Evolutionary conservation across 768 basidiomycete genomes (phyloP).

Genomic region (Pleurotus tuoliensis): DNA sequence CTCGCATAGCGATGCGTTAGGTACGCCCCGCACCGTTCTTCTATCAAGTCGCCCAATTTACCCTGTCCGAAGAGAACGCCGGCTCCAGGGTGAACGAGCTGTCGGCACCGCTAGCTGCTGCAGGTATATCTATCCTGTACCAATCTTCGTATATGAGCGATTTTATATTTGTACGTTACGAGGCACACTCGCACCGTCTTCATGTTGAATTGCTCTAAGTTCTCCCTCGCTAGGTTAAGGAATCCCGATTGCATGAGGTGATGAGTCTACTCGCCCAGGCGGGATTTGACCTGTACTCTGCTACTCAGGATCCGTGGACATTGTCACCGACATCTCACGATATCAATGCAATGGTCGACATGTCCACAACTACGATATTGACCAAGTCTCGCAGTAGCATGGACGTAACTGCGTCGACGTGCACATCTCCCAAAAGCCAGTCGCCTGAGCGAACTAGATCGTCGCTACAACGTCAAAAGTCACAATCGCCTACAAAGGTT

Average conservation of each 20-base stretch:
- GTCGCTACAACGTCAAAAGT: slow-evolving; percentile 28
- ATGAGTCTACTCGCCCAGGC: slow-evolving; percentile 55
- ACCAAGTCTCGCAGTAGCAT: slow-evolving; percentile 43
- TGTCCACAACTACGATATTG: slow-evolving; percentile 32
- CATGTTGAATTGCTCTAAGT: slow-evolving; percentile 7
- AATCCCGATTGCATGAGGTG: slow-evolving; percentile 58
- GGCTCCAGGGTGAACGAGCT: slow-evolving; percentile 73
- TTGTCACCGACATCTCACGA: slow-evolving; percentile 15
- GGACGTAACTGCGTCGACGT: slow-evolving; percentile 21
- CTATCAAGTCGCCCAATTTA: slow-evolving; percentile 10
- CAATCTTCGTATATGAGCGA: slow-evolving; percentile 82
- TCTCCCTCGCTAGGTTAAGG: slow-evolving; percentile 53
- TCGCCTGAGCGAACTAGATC: not conserved
- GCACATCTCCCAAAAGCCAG: slow-evolving; percentile 5
- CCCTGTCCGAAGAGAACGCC: slow-evolving; percentile 46
- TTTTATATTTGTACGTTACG: slow-evolving; percentile 65
- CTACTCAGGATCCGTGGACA: slow-evolving; percentile 28
- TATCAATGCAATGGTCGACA: slow-evolving; percentile 17
- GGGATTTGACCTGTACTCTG: slow-evolving; percentile 63
- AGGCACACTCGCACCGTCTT: slow-evolving; percentile 7
- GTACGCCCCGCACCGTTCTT: slow-evolving; percentile 29
- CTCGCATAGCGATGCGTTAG: slow-evolving; percentile 68
- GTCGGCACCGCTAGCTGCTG: slow-evolving; percentile 70
- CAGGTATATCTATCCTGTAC: slow-evolving; percentile 78
- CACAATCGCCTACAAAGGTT: slow-evolving; percentile 50